These are phyloP conservation scores for Cercospora zeae-maydis DNA, from an alignment of 2,329 filamentous ascomycete species.

Conservation along the genomic window DNA sequence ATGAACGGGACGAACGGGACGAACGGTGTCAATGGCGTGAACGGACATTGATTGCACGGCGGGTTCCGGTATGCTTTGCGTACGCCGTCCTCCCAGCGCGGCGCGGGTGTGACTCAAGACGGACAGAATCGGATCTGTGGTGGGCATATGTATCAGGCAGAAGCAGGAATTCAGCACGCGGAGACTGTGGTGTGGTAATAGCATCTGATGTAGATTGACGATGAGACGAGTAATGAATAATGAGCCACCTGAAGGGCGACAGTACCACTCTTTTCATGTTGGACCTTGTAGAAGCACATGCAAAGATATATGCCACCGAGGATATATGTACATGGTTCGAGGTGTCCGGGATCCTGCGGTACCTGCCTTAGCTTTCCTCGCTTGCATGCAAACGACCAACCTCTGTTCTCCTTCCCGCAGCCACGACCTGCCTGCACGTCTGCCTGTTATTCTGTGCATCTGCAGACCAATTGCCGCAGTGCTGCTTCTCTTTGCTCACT, in stretches of 20 bases:
- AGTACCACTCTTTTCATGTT: neutral
- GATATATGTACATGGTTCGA: neutral
- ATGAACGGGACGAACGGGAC: constrained; percentile 8
- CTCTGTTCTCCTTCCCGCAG: neutral
- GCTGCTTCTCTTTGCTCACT: neutral
- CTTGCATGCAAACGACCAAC: constrained; percentile 1
- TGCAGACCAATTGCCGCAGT: neutral
- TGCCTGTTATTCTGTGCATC: neutral
- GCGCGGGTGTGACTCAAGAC: neutral
- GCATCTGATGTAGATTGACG: neutral
- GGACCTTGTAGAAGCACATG: neutral
- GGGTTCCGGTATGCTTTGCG: neutral
- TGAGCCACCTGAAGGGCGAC: neutral
- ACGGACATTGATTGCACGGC: neutral
- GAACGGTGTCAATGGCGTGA: constrained; percentile 1
- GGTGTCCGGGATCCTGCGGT: neutral
- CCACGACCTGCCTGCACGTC: neutral
- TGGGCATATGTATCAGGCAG: too few relatives aligned
- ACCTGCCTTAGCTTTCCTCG: constrained; percentile 7
- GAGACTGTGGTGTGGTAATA: neutral
- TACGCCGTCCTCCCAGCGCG: neutral
- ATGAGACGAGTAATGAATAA: constrained; percentile 2
- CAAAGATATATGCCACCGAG: neutral
- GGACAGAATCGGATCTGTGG: neutral
- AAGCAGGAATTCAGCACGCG: neutral